These are phyloP conservation scores for Neofusicoccum sp. DNA, from an alignment of 2,329 filamentous ascomycete species.

Conservation along the genomic window DNA sequence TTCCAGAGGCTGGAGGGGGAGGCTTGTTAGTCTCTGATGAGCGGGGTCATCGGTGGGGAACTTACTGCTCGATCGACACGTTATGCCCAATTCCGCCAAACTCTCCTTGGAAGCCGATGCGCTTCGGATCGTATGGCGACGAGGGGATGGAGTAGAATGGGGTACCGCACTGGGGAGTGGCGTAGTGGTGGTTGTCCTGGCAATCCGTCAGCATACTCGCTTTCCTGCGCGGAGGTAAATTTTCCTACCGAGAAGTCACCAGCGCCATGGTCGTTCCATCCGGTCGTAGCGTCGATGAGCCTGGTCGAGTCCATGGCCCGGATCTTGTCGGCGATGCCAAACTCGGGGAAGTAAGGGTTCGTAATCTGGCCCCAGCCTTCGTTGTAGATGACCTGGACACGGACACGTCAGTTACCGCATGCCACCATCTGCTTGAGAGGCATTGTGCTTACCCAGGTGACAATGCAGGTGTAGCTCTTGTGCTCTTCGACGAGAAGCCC, in stretches of 20 bases:
- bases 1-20: constrained; percentile 60
- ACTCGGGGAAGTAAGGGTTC: constrained; percentile 54
- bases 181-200: constrained; percentile 69
- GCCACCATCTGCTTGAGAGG: neutral
- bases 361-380: constrained; percentile 67
- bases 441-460: constrained; percentile 55
- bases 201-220: neutral
- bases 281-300: constrained; percentile 61
- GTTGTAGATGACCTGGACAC: constrained; percentile 62
- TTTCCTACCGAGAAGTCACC: constrained; percentile 55
- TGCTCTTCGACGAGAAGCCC: constrained; percentile 61
- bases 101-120: constrained; percentile 69
- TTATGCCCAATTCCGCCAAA: constrained; percentile 70
- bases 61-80: constrained; percentile 60
- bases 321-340: constrained; percentile 55
- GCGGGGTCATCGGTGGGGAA: constrained; percentile 11
- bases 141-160: constrained; percentile 63
- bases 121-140: constrained; percentile 55
- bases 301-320: constrained; percentile 61
- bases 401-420: neutral
- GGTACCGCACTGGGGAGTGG: constrained; percentile 67
- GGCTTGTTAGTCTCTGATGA: neutral
- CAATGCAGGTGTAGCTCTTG: constrained; percentile 63
- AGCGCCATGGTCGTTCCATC: constrained; percentile 67
- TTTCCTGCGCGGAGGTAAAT: constrained; percentile 20